Evolutionary conservation across 192 early-diverging fungal genomes (phyloP).

Genomic region (Backusella mclennaniae): DNA sequence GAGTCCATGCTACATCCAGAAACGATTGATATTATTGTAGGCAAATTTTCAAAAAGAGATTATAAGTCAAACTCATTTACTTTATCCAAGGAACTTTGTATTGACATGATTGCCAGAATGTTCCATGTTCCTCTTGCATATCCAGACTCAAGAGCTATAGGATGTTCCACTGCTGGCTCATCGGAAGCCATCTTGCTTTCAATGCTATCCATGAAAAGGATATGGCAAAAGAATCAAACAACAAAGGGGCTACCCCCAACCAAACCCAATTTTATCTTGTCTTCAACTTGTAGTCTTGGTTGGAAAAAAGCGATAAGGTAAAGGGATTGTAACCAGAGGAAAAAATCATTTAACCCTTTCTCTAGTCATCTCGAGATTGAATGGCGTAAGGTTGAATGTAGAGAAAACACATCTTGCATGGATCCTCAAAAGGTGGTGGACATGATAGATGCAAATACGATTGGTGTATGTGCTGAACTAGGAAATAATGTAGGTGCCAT

Average conservation of each 20-base stretch:
- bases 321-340: neutral
- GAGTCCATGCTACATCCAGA: slow-evolving; percentile 43
- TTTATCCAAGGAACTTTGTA: slow-evolving; percentile 5
- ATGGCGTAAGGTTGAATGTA: slow-evolving; percentile 25
- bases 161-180: slow-evolving; percentile 74
- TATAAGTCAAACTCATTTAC: too few relatives aligned
- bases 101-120: slow-evolving; percentile 41
- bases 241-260: slow-evolving; percentile 61
- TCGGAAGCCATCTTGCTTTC: slow-evolving; percentile 78
- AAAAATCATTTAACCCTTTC: neutral
- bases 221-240: slow-evolving; percentile 61
- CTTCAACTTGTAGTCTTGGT: slow-evolving; percentile 64
- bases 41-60: neutral
- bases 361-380: slow-evolving; percentile 37
- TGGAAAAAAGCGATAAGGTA: slow-evolving; percentile 18
- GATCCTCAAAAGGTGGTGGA: slow-evolving; percentile 62
- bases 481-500: slow-evolving; percentile 53
- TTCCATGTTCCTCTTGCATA: slow-evolving; percentile 35
- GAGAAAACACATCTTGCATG: slow-evolving; percentile 49
- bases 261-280: slow-evolving; percentile 76
- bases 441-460: slow-evolving; percentile 82
- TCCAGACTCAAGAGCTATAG: slow-evolving; percentile 46
- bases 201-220: slow-evolving; percentile 74
- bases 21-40: slow-evolving; percentile 37
- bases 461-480: slow-evolving; percentile 73